phyloP scores from a whole-genome alignment of 148 eudicot species.

The Heliosperma pusillum region DNA sequence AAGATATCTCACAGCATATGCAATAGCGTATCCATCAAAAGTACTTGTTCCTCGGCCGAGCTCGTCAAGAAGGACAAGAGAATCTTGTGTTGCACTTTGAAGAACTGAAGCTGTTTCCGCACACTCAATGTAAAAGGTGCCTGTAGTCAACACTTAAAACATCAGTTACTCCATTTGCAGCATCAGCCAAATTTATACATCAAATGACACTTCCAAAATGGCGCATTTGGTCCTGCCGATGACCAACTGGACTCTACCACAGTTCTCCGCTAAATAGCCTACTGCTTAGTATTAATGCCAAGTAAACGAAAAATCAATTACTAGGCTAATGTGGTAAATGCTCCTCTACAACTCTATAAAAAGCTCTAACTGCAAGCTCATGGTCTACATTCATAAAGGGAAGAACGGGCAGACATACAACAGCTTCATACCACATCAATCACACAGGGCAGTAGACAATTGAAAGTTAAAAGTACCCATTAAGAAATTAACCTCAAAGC shows the following conservation, averaged over 20 bases:
- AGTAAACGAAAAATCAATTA: background rate
- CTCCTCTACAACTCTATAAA: background rate
- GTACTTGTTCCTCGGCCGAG: slow-evolving; percentile 99
- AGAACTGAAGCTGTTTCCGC: slow-evolving; percentile 98
- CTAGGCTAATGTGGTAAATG: background rate
- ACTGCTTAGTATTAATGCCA: background rate
- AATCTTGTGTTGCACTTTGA: slow-evolving; percentile 83
- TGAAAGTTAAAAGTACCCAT: background rate
- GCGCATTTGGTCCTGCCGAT: background rate
- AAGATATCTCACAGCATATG: slow-evolving; percentile 76
- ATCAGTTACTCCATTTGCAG: background rate
- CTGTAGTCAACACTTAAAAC: slow-evolving; percentile 36
- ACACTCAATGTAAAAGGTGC: slow-evolving; percentile 95
- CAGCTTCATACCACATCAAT: background rate
- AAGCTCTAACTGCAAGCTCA: background rate
- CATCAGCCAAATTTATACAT: background rate
- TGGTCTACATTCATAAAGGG: background rate
- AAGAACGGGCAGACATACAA: background rate
- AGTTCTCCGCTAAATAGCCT: background rate
- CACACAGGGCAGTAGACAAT: background rate
- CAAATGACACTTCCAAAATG: background rate
- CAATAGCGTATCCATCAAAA: slow-evolving; percentile 96
- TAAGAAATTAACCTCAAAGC: background rate
- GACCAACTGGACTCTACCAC: background rate
- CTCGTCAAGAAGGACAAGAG: slow-evolving; percentile 95